Evolutionary conservation across 352 stramenopile genomes (phyloP).

Genomic region (Globisporangium irregulare): DNA sequence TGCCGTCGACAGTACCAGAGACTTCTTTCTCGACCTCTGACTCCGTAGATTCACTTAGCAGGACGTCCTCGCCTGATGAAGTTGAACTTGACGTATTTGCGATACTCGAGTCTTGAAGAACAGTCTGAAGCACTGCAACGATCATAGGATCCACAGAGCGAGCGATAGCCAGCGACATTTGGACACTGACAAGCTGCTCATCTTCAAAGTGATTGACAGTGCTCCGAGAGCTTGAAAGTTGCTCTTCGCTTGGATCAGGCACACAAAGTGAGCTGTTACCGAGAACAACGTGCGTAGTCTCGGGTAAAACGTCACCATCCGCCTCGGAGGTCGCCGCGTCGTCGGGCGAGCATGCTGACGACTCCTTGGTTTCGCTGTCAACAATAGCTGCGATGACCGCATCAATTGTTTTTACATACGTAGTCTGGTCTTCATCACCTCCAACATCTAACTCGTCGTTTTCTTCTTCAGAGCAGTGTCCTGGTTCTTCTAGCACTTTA

Average conservation of each 20-base stretch:
- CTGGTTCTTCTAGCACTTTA: neutral
- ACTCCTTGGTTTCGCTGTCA: neutral
- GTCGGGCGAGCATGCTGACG: neutral
- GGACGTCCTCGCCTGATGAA: neutral
- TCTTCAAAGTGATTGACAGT: neutral
- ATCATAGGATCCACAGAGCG: conserved; percentile 27
- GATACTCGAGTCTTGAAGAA: neutral
- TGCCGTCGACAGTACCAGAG: too few species aligned
- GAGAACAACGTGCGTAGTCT: neutral
- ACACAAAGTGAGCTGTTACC: neutral
- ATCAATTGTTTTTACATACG: neutral
- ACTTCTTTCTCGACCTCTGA: neutral
- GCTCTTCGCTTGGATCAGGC: neutral
- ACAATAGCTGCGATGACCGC: neutral
- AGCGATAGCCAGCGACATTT: conserved; percentile 30
- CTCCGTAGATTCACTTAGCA: too few species aligned
- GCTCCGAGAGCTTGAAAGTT: neutral
- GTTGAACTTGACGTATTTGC: too few species aligned
- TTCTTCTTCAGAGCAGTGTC: neutral
- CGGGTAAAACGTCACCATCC: neutral
- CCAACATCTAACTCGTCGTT: neutral
- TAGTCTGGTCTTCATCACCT: neutral
- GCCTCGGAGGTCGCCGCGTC: neutral
- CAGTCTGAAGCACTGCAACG: conserved; percentile 14
- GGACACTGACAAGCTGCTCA: conserved; percentile 13